Base-by-base conservation (phyloP, 148 eudicot genomes). In the Limonium bicolor region DNA sequence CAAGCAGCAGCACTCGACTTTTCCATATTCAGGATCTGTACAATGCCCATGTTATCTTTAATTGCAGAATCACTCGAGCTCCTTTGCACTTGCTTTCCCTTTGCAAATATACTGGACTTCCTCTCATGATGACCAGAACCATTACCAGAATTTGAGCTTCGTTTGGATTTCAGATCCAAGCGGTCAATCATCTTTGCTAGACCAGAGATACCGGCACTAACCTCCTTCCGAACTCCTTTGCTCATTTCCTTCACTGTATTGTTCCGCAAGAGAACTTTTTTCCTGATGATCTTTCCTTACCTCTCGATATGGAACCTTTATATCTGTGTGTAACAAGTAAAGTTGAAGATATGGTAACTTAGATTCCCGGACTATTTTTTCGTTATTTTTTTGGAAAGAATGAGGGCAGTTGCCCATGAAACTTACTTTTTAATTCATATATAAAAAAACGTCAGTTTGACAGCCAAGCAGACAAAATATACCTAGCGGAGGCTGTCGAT, bases 201-300 rank as follows among this genome's bases (percentile, higher is more conserved):
- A 61, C 93, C 85, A 61, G 94, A 78, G 45, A 78, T 78, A 36
- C 84, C 68, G 16, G 94, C 76, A 58, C 55, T 78, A 83, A 78
- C 70, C 60, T 83, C 94, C 2, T 84, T 73, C 53, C 78, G 87
- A 55, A 83, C 86, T 42, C 77, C 94, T 68, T 58, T 78, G 49
- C 87, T 68, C 38, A 78, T 46, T 54, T 83, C 86, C 61, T 78
- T 83, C 41, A 83, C 87, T 14, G 87, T 58, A 34, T 43, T 54
- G 59, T 83, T 83, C 25, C 52, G 72, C 14, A 80, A 37, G 73
- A 59, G 35, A 78, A 59, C 61, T 78, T 83, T 51, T 78, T 78
- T 83, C 53, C 76, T 87, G 49, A 69, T 73, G 23, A 76, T 83
- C 53, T 78, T 87, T 51, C 71, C 12, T 82, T 78, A 38, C 83